These are phyloP conservation scores for Aspergillus flavus DNA, from an alignment of 2,329 filamentous ascomycete species.

Conservation along the genomic window DNA sequence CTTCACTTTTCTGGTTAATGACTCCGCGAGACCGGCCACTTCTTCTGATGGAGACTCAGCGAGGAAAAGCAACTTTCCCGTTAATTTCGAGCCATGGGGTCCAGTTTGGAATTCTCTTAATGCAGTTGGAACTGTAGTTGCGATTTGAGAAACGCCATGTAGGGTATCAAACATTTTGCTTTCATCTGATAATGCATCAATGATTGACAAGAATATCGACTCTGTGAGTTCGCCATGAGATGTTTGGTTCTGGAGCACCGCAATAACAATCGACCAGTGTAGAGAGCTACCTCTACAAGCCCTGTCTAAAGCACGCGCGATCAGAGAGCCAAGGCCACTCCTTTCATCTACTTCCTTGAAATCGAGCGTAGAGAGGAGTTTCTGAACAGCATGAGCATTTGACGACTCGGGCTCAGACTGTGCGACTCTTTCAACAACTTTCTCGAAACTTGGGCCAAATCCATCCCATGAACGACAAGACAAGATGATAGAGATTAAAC, in stretches of 20 bases:
- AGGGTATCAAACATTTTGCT: slow-evolving; percentile 38
- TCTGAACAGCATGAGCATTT: slow-evolving; percentile 40
- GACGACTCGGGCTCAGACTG: slow-evolving; percentile 34
- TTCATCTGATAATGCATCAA: slow-evolving; percentile 46
- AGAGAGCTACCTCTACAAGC: slow-evolving; percentile 39
- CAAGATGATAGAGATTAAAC: slow-evolving; percentile 68
- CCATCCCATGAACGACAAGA: slow-evolving; percentile 51
- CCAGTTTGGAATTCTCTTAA: slow-evolving; percentile 49
- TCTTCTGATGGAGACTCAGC: slow-evolving; percentile 57
- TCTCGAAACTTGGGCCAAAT: slow-evolving; percentile 44
- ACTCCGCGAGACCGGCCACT: slow-evolving; percentile 47
- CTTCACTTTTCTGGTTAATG: slow-evolving; percentile 37
- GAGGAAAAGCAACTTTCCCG: slow-evolving; percentile 56
- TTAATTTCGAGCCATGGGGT: slow-evolving; percentile 51
- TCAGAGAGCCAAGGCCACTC: slow-evolving; percentile 36
- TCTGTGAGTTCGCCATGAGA: slow-evolving; percentile 36
- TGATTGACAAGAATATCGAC: slow-evolving; percentile 39
- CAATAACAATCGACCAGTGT: slow-evolving; percentile 43
- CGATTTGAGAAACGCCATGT: slow-evolving; percentile 50
- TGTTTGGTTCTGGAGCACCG: slow-evolving; percentile 42
- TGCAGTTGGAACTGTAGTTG: slow-evolving; percentile 42
- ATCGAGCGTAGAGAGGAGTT: slow-evolving; percentile 41
- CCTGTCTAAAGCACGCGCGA: slow-evolving; percentile 38
- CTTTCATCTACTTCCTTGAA: slow-evolving; percentile 40
- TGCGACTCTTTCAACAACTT: slow-evolving; percentile 38